phyloP scores from a whole-genome alignment of 352 stramenopile genomes.

The Globisporangium yorkense region DNA sequence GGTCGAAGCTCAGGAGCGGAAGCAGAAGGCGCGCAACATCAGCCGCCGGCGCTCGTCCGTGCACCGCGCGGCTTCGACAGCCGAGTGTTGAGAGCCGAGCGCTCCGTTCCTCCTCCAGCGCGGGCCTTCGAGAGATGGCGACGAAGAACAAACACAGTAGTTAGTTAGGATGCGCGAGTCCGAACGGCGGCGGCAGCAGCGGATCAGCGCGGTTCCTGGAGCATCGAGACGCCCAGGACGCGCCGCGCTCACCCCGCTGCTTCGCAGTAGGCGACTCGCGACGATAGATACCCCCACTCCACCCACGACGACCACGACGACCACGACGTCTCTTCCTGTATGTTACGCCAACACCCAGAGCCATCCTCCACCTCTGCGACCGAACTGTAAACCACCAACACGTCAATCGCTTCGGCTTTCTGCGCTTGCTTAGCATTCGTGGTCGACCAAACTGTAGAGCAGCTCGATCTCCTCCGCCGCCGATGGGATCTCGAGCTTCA shows the following conservation, averaged over 20 bases:
- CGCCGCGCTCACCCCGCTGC: not conserved
- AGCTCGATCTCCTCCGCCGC: constrained; percentile 8
- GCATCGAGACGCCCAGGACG: not conserved
- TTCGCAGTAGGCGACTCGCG: not conserved
- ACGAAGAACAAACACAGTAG: not conserved
- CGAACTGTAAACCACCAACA: not conserved
- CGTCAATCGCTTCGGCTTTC: too few species aligned
- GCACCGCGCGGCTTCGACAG: constrained; percentile 1
- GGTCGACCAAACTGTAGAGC: constrained; percentile 2
- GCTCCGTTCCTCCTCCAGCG: not conserved
- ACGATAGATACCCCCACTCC: not conserved
- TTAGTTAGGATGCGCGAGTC: not conserved
- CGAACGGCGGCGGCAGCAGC: not conserved
- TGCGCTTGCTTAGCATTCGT: not conserved
- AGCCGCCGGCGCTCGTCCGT: constrained; percentile 37
- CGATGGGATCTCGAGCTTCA: not conserved
- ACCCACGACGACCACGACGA: not conserved
- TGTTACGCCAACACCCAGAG: not conserved
- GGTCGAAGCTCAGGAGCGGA: constrained; percentile 70
- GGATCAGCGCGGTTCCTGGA: too few species aligned
- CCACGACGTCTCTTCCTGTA: not conserved
- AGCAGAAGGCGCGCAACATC: constrained; percentile 67
- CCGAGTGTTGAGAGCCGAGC: constrained; percentile 1
- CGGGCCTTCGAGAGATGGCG: not conserved
- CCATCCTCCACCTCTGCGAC: not conserved